A percentile compares a stretch with the other conserved stretches of the same genome.
Conservation (phyloP, 768 basidiomycete species). For the Auricularia sp. region DNA sequence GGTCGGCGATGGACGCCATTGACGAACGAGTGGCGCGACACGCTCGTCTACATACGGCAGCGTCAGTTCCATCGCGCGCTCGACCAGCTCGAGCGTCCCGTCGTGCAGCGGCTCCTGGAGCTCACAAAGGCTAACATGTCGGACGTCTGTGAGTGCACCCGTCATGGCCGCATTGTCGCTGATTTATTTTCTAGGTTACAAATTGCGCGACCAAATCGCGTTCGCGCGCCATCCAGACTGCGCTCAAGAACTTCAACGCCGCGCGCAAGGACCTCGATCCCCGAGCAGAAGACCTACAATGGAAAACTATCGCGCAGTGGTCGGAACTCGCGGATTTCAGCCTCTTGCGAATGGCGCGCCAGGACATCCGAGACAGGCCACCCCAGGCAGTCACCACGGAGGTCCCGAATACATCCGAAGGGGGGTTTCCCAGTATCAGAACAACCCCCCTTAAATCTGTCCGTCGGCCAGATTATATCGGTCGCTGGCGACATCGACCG, state of each 20-base stretch:
- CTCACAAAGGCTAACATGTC: constrained; percentile 18
- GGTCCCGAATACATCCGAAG: too few species aligned
- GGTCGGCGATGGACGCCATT: not conserved
- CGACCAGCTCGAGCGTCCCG: constrained; percentile 20
- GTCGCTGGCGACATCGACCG: too few species aligned
- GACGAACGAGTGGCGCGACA: not conserved
- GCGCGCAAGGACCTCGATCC: constrained; percentile 14
- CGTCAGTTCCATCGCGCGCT: constrained; percentile 15
- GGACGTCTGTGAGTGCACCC: constrained; percentile 13
- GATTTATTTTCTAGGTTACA: too few species aligned
- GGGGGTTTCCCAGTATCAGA: too few species aligned
- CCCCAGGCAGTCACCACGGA: too few species aligned
- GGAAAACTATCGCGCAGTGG: not conserved
- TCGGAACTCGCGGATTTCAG: constrained; percentile 19
- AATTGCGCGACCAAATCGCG: constrained; percentile 24
- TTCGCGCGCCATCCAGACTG: constrained; percentile 22
- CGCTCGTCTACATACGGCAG: not conserved
- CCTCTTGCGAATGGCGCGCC: constrained; percentile 18
- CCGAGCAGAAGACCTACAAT: not conserved
- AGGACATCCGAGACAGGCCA: constrained; percentile 15
- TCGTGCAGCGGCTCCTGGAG: constrained; percentile 22
- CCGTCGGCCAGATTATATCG: too few species aligned
- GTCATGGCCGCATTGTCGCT: too few species aligned
- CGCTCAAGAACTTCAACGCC: constrained; percentile 23
- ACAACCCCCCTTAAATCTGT: too few species aligned